Base-by-base conservation (phyloP, 805 yeast species). In the Danielozyma ontarioensis region DNA sequence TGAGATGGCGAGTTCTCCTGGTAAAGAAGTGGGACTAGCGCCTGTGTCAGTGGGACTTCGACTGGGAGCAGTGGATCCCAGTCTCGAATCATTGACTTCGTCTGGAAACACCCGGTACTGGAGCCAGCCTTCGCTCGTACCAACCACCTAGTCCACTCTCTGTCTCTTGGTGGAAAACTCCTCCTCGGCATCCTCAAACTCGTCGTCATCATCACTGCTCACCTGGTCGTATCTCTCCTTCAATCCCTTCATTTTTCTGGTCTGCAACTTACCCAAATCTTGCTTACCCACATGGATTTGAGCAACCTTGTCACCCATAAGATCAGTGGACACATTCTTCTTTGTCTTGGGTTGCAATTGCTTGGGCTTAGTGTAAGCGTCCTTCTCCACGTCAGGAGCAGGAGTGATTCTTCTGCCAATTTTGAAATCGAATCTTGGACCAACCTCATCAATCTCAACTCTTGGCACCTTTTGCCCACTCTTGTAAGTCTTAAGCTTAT, bases 161-260 rank as follows among this genome's bases (percentile, higher is more conserved):
- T 19, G 22, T 19, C 10, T 19, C 22, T 19, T 19, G 22, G 22
- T 19, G 22, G 22, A 10, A 6, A 19, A 19, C 22, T 45, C 41
- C 13, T 41, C 46, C 11, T 43, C 49, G 11, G 34, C 41, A 17
- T 32, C 39, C 27, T 50, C 55, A 14, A 38, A 41, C 18, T 67
- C 74, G 27, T 68, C 77, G 29, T 68, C 77, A 32, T 72, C 81
- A 27, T 74, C 77, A 17, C 67, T 75, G 28, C 58, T 65, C 13
- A 59, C 64, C 62, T 86, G 96, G 57, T 89, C 96, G 50, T 73
- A 89, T 57, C 75, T 78, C 35, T 84, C 72, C 68, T 93, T 93
- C 55, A 93, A 72, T 59, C 98, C 98, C 74, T 93, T 93, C 96
- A 93, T 87, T 78, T 93, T 93, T 66, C 98, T 79, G 4, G 98